Evolutionary conservation across 2,329 filamentous ascomycete genomes (phyloP), one percentile per base, ranked within the genome.

Genomic region (Penicillium sclerotigenum): DNA sequence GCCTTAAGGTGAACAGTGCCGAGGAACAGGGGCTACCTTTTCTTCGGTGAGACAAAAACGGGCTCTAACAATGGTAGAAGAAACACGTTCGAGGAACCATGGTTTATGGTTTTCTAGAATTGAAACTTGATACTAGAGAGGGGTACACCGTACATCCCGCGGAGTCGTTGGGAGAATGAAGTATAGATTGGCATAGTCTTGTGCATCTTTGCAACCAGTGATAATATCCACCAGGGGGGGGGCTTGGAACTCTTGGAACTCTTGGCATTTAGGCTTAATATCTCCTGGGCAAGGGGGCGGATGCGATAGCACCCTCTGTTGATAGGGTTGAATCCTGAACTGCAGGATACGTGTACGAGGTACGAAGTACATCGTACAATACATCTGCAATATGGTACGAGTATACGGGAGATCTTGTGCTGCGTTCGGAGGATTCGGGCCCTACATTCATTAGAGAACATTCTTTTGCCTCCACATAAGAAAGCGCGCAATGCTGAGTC

Each of bases 201-300:
- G 45, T 47, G 34, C 42, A n/a, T 26, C 26, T 33, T 46, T 38
- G 9, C 29, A 41, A 24, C 50, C 53, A 62, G 54, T 56, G 42
- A 59, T 26, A 54, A 51, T 58, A 57, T 57, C 52, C 54, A 58
- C 56, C 48, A 45, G 41, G 24, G 46, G 46, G 33, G 34, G 34
- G n/a, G 54, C 63, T 64, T 65, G 60, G 63, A 36, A 36, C 3
- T 18, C 56, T 62, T 63, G 53, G 56, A 48, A 41, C 7, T 49
- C 63, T 64, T 65, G 60, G 63, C 62, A 57, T 51, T 40, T 50
- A 63, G 60, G 63, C 63, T 65, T 65, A 62, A 58, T 60, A 65
- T 64, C 37, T 57, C 47, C 54, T 47, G 38, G 29, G 10, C 40
- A 42, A 42, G 40, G 48, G 48, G 48, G 20, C 34, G 3, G 24